Conservation (phyloP, 345 rosid genomes). For the Stellera chamaejasme region DNA sequence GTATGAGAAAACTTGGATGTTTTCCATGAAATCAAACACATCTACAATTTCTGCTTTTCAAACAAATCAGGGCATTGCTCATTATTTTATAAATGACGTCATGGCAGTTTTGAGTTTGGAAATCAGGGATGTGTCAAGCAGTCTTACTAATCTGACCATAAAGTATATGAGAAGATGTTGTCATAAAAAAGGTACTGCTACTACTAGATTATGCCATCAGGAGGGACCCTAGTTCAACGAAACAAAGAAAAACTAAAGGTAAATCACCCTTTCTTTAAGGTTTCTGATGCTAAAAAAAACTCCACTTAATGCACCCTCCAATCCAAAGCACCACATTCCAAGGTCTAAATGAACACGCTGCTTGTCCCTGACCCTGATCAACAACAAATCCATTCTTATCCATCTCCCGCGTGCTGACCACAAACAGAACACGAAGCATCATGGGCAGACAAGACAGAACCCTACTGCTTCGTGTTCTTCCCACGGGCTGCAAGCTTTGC, state of each 20-base stretch:
- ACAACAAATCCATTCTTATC: conserved; percentile 19
- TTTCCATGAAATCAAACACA: no score
- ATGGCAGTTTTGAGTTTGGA: background rate
- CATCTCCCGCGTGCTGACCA: conserved; percentile 20
- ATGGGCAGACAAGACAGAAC: conserved; percentile 20
- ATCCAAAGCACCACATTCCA: conserved; percentile 19
- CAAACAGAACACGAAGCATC: conserved; percentile 18
- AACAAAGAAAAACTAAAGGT: conserved; percentile 13
- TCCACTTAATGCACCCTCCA: conserved; percentile 19
- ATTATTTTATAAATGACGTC: no score
- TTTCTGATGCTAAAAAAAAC: conserved; percentile 21
- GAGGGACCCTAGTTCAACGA: conserved; percentile 17
- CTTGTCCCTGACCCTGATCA: no score
- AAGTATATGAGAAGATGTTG: background rate
- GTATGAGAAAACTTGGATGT: no score
- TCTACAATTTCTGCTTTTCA: no score
- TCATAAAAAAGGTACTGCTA: conserved; percentile 13
- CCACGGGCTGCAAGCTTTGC: conserved; percentile 51
- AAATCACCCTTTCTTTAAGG: conserved; percentile 14
- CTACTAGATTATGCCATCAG: conserved; percentile 14
- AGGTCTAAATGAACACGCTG: background rate
- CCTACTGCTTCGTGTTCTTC: conserved; percentile 32
- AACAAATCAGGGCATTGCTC: no score
- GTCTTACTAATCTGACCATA: background rate
- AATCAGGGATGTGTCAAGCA: background rate